Percentiles rank a stretch among this genome's conserved stretches.
Evolutionary conservation across 331 rosid species (phyloP).

Genomic region (Telfairia occidentalis): DNA sequence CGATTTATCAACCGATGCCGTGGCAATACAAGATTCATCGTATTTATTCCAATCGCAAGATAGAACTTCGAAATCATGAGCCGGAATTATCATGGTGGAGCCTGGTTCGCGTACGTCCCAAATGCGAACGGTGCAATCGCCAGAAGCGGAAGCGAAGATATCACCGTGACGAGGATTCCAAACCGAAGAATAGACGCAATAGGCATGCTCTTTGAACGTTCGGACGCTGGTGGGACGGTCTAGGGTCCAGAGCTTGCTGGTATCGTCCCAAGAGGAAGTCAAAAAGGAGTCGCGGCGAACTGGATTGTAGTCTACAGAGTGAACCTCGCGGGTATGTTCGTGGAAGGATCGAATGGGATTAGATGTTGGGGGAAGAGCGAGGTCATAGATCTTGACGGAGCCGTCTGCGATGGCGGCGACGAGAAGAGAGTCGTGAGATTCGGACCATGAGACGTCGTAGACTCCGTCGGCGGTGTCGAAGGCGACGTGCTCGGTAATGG

Average conservation of each 20-base stretch:
- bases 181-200: constrained; percentile 72
- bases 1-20: constrained; percentile 74
- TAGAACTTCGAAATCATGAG: constrained; percentile 60
- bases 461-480: constrained; percentile 82
- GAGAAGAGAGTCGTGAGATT: constrained; percentile 74
- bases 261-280: constrained; percentile 85
- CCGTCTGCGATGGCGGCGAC: constrained; percentile 93
- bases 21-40: constrained; percentile 66
- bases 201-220: constrained; percentile 84
- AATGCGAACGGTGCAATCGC: constrained; percentile 71
- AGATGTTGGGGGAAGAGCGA: constrained; percentile 51
- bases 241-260: constrained; percentile 73
- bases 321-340: constrained; percentile 83
- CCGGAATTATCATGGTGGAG: constrained; percentile 76
- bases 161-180: constrained; percentile 92
- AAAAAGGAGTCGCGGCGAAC: constrained; percentile 88
- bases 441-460: constrained; percentile 70
- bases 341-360: constrained; percentile 87
- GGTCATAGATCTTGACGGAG: constrained; percentile 81
- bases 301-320: constrained; percentile 75
- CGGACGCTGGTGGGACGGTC: constrained; percentile 70
- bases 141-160: constrained; percentile 83
- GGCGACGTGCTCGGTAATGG: constrained; percentile 41
- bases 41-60: constrained; percentile 89
- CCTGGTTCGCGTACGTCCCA: constrained; percentile 91